Percentiles rank a stretch among this genome's conserved stretches.
phyloP scores from a whole-genome alignment of 345 rosid genomes.

The Citrus medica region DNA sequence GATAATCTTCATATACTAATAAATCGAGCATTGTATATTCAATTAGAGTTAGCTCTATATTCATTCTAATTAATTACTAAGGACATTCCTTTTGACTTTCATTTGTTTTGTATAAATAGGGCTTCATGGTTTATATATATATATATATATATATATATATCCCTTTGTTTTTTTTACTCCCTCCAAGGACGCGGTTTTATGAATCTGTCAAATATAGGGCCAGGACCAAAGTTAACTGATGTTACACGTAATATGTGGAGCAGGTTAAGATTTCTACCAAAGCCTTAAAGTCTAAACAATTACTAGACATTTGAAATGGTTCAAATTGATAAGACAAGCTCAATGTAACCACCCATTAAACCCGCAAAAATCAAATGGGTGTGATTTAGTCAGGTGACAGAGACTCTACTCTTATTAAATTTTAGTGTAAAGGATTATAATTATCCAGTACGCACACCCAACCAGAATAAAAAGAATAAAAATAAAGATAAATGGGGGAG shows the following conservation, averaged over 20 bases:
- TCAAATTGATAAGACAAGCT: constrained; percentile 6
- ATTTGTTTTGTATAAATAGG: too few relatives aligned
- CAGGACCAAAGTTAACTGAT: neutral
- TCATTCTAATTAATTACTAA: too few relatives aligned
- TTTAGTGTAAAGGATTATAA: neutral
- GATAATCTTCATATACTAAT: too few relatives aligned
- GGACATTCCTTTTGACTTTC: too few relatives aligned
- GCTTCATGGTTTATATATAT: too few relatives aligned
- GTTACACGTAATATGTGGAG: neutral
- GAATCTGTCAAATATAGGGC: neutral
- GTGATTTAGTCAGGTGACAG: constrained; percentile 4
- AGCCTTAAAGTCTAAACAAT: neutral
- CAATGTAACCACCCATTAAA: constrained; percentile 10
- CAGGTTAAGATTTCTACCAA: neutral
- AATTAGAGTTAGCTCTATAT: too few relatives aligned
- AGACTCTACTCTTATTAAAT: neutral
- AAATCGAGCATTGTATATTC: too few relatives aligned
- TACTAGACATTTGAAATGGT: neutral
- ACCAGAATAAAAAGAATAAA: neutral
- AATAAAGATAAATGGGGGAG: neutral
- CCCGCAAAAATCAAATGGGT: neutral
- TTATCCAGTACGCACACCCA: too few relatives aligned
- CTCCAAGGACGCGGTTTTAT: too few relatives aligned
- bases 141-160: too few relatives aligned
- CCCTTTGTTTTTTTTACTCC: too few relatives aligned